A percentile compares a stretch with the other conserved stretches of the same genome.
phyloP scores from a whole-genome alignment of 2,329 filamentous ascomycete genomes.

The Aquanectria penicillioides region DNA sequence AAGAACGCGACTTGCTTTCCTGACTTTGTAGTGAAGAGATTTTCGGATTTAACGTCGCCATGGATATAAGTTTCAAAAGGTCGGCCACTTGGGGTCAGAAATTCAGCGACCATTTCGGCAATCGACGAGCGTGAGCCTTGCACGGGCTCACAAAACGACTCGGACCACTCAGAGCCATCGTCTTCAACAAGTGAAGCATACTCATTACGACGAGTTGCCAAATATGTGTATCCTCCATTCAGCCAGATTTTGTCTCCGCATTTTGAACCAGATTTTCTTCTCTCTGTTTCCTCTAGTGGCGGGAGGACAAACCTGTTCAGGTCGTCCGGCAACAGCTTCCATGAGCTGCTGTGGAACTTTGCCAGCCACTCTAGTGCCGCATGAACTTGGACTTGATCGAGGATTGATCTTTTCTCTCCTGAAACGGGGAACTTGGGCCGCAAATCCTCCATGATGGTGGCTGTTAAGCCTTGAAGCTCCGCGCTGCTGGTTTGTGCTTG shows the following conservation, averaged over 20 bases:
- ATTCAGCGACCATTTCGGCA: conserved; percentile 62
- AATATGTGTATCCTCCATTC: conserved; percentile 76
- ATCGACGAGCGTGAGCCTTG: conserved; percentile 46
- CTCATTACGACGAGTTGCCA: conserved; percentile 69
- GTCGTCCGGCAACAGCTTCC: conserved; percentile 46
- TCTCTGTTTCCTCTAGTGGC: conserved; percentile 63
- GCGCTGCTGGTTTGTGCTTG: conserved; percentile 33
- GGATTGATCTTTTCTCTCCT: conserved; percentile 60
- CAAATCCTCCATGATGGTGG: conserved; percentile 68
- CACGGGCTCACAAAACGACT: conserved; percentile 54
- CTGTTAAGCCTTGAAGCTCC: conserved; percentile 54
- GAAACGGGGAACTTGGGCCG: conserved; percentile 63
- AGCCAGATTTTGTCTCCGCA: conserved; percentile 60
- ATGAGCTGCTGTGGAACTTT: conserved; percentile 67
- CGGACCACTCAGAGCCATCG: conserved; percentile 64
- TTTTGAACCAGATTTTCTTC: conserved; percentile 29
- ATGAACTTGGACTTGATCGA: conserved; percentile 59
- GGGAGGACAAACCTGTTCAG: conserved; percentile 57
- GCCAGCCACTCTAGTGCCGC: conserved; percentile 71
- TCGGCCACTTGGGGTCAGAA: conserved; percentile 58
- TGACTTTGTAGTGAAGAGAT: conserved; percentile 65
- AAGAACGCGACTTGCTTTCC: conserved; percentile 69
- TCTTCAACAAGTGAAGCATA: conserved; percentile 60
- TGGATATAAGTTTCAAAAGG: conserved; percentile 68
- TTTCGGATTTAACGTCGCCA: conserved; percentile 76